These are phyloP conservation scores for Ogataea hybrid DNA, from an alignment of 1,139 yeast genomes.

Conservation along the genomic window DNA sequence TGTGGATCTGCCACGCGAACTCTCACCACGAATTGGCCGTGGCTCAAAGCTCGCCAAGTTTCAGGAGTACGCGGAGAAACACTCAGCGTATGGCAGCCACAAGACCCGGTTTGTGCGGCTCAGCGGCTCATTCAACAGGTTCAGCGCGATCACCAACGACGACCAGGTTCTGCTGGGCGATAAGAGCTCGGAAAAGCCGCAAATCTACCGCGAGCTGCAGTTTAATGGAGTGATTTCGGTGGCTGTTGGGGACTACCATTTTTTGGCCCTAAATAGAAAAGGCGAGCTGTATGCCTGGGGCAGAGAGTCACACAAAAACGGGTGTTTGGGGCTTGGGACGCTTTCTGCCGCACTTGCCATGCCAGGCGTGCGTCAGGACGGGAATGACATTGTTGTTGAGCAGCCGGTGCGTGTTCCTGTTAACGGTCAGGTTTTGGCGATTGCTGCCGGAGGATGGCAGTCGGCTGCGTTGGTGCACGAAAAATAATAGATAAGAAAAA, in stretches of 20 bases:
- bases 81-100: constrained; percentile 8
- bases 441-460: constrained; percentile 68
- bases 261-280: constrained; percentile 54
- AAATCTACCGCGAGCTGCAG: constrained; percentile 45
- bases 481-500: constrained; percentile 12
- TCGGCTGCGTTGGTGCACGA: constrained; percentile 52
- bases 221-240: constrained; percentile 51
- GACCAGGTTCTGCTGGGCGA: constrained; percentile 49
- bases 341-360: constrained; percentile 34
- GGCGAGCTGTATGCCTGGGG: constrained; percentile 77
- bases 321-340: constrained; percentile 67
- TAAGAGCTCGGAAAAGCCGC: constrained; percentile 29
- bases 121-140: constrained; percentile 47
- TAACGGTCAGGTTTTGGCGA: constrained; percentile 25
- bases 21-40: constrained; percentile 1
- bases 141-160: constrained; percentile 54
- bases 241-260: constrained; percentile 75
- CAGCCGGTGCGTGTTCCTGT: constrained; percentile 44
- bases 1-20: constrained; percentile 32
- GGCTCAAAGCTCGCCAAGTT: constrained; percentile 14
- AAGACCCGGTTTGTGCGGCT: constrained; percentile 40
- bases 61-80: constrained; percentile 18
- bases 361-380: constrained; percentile 33
- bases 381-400: constrained; percentile 30
- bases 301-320: constrained; percentile 57